A percentile compares a stretch with the other conserved stretches of the same genome.
phyloP scores from a whole-genome alignment of 2,329 filamentous ascomycete genomes.

The Claviceps maximensis region DNA sequence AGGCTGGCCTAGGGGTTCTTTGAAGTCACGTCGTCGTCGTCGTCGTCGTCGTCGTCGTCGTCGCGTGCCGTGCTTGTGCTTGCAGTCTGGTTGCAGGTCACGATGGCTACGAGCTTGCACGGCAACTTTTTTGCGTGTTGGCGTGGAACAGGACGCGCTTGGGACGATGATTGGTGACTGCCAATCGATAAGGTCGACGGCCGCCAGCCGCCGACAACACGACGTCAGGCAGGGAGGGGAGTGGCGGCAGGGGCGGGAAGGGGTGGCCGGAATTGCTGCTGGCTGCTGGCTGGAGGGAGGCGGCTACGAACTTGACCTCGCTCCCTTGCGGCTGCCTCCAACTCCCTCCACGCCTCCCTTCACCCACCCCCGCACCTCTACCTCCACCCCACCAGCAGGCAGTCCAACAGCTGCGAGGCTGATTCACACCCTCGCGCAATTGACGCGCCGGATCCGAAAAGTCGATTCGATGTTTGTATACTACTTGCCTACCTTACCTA shows the following conservation, averaged over 20 bases:
- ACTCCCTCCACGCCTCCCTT: too few species aligned
- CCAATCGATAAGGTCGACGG: neutral
- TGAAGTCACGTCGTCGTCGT: neutral
- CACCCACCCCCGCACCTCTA: too few species aligned
- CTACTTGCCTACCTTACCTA: too few species aligned
- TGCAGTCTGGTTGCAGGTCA: neutral
- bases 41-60: neutral
- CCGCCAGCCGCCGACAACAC: neutral
- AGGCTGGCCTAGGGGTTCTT: neutral
- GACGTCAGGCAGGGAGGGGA: neutral
- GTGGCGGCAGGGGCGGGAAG: too few species aligned
- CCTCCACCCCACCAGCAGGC: too few species aligned
- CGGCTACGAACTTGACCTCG: too few species aligned
- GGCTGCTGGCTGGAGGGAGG: too few species aligned
- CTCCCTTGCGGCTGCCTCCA: too few species aligned
- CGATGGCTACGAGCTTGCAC: neutral
- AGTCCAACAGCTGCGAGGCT: too few species aligned
- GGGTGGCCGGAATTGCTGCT: too few species aligned
- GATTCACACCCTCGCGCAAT: neutral
- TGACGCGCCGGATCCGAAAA: neutral
- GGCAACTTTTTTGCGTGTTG: slow-evolving; percentile 1
- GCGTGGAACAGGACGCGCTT: neutral
- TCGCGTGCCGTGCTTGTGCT: neutral
- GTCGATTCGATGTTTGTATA: neutral
- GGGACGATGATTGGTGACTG: neutral